phyloP scores from a whole-genome alignment of 371 early-diverging fungal genomes.

The Mucor sp. region DNA sequence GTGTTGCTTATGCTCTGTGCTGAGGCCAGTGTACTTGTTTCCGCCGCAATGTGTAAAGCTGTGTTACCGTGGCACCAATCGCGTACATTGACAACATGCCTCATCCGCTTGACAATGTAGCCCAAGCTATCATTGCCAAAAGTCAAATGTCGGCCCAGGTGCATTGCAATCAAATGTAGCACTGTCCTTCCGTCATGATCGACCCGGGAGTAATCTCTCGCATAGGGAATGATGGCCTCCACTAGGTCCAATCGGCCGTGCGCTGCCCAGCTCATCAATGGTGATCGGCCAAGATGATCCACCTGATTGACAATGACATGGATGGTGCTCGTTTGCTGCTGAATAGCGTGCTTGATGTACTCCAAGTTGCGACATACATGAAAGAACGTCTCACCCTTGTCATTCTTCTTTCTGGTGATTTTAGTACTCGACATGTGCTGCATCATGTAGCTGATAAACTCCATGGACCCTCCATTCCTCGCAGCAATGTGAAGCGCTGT shows the following conservation, averaged over 20 bases:
- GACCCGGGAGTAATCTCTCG: background rate
- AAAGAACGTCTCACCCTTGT: conserved; percentile 42
- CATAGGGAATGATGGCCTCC: conserved; percentile 6
- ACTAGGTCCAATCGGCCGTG: conserved; percentile 42
- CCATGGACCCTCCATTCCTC: background rate
- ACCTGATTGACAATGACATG: conserved; percentile 26
- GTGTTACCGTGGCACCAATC: conserved; percentile 43
- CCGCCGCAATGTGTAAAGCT: conserved; percentile 34
- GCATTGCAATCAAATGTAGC: conserved; percentile 26
- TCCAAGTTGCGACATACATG: conserved; percentile 36
- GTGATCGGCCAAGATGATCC: conserved; percentile 34
- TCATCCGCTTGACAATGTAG: conserved; percentile 8
- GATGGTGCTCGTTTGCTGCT: background rate
- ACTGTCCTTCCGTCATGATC: conserved; percentile 24
- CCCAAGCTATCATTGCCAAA: conserved; percentile 17
- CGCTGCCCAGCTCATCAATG: conserved; percentile 48
- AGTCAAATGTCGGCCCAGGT: background rate
- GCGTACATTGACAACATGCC: conserved; percentile 17
- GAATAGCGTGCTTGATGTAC: conserved; percentile 16
- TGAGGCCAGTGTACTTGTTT: background rate
- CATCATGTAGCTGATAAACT: conserved; percentile 6
- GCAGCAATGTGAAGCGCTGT: conserved; percentile 37
- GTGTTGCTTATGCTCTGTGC: background rate
- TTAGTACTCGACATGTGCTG: background rate
- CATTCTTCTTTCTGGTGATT: conserved; percentile 20